Conservation (phyloP, 768 basidiomycete species). For the Gautieria morchelliformis region DNA sequence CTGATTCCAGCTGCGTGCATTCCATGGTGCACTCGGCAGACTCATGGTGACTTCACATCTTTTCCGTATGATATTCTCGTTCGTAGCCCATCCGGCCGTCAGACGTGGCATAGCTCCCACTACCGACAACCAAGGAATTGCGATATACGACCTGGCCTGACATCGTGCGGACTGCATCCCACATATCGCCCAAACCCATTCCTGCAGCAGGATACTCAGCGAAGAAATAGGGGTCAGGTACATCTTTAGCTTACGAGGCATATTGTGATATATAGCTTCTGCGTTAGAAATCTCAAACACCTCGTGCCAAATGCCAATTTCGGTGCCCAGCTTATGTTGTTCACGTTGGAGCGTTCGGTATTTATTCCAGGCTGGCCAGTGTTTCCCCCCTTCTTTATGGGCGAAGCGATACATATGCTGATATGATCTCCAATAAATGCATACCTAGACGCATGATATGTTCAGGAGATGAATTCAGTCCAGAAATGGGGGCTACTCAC, state of each 20-base stretch:
- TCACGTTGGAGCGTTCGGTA: conserved; percentile 1
- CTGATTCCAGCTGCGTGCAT: no score
- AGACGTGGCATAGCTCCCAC: background rate
- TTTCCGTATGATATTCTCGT: no score
- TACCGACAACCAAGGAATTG: conserved; percentile 5
- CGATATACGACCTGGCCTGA: background rate
- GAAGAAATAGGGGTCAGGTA: background rate
- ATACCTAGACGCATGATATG: background rate
- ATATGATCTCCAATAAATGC: conserved; percentile 7
- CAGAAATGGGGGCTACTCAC: background rate
- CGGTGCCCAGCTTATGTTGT: background rate
- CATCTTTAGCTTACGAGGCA: conserved; percentile 1
- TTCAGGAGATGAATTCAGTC: background rate
- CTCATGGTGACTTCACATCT: no score
- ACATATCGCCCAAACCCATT: conserved; percentile 7
- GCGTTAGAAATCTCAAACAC: conserved; percentile 7
- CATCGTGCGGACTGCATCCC: conserved; percentile 3
- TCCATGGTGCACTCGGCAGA: no score
- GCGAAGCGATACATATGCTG: conserved; percentile 7
- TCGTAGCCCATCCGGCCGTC: conserved; percentile 2
- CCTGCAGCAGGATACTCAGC: background rate
- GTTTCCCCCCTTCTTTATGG: conserved; percentile 2
- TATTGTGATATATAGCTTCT: conserved; percentile 8
- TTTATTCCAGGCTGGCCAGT: conserved; percentile 4
- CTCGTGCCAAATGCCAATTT: conserved; percentile 10